Percentiles rank a stretch among this genome's conserved stretches.
These are phyloP conservation scores for Cyberlindnera suaveolens DNA, from an alignment of 805 yeast species.

Conservation along the genomic window DNA sequence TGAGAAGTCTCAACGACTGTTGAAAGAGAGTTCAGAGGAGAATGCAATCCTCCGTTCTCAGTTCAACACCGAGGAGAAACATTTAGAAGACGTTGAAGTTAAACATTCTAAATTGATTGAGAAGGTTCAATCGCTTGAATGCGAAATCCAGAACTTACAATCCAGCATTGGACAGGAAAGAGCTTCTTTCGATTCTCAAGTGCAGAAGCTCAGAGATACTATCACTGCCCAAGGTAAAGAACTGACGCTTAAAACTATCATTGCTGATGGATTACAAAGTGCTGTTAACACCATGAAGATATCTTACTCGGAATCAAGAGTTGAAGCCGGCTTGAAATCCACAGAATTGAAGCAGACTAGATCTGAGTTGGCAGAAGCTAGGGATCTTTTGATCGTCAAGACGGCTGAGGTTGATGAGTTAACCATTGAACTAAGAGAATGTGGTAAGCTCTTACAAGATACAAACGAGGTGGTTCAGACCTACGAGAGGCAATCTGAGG, in stretches of 20 bases:
- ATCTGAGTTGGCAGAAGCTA: constrained; percentile 8
- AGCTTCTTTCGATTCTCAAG: background rate
- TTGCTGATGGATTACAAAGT: constrained; percentile 9
- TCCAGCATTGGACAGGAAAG: constrained; percentile 1
- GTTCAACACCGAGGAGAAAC: constrained; percentile 2
- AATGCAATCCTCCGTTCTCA: constrained; percentile 1
- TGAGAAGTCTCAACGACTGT: constrained; percentile 2
- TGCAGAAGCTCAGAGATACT: background rate
- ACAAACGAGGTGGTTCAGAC: background rate
- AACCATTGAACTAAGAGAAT: constrained; percentile 11
- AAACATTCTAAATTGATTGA: background rate
- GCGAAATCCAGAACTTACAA: background rate
- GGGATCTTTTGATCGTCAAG: constrained; percentile 18
- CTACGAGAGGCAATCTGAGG: constrained; percentile 2
- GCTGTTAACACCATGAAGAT: constrained; percentile 10
- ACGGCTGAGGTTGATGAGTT: constrained; percentile 25
- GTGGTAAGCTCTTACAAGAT: background rate
- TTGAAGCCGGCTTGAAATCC: background rate
- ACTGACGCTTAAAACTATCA: constrained; percentile 6
- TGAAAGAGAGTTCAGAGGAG: constrained; percentile 1
- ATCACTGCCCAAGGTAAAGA: background rate
- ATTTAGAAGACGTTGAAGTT: constrained; percentile 2
- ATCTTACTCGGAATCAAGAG: background rate
- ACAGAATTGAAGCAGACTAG: background rate
- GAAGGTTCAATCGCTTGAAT: constrained; percentile 1